Percentiles rank a stretch among this genome's conserved stretches.
Evolutionary conservation across 495 filamentous ascomycete species (phyloP).

Genomic region (Neurospora intermedia): DNA sequence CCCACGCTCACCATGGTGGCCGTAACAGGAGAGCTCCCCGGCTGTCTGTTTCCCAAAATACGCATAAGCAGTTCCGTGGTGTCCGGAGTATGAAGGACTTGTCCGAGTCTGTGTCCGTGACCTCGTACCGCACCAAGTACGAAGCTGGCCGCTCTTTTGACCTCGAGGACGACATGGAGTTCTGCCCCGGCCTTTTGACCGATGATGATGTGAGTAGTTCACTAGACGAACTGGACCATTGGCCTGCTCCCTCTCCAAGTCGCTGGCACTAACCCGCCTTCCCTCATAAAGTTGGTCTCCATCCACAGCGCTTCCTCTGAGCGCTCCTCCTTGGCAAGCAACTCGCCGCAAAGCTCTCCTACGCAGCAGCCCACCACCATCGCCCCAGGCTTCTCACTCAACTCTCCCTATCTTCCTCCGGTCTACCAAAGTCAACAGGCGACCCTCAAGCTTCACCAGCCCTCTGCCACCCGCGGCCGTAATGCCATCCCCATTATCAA

Average conservation of each 20-base stretch:
- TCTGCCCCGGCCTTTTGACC: constrained; percentile 87
- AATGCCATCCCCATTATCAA: constrained; percentile 99
- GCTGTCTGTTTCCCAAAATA: constrained; percentile 65
- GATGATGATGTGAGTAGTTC: constrained; percentile 81
- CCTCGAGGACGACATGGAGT: constrained; percentile 92
- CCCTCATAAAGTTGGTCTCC: constrained; percentile 56
- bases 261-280: constrained; percentile 11
- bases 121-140: constrained; percentile 71
- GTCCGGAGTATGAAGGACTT: constrained; percentile 82
- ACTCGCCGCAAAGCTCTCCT: constrained; percentile 87
- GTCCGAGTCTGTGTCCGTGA: constrained; percentile 62
- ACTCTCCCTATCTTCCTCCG: constrained; percentile 62
- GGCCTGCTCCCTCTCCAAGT: neutral
- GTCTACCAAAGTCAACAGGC: constrained; percentile 39
- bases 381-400: constrained; percentile 68
- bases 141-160: constrained; percentile 93
- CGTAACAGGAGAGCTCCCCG: constrained; percentile 82
- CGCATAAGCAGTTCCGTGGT: constrained; percentile 74
- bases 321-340: constrained; percentile 86
- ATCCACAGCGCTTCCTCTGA: constrained; percentile 86
- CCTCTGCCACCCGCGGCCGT: constrained; percentile 72
- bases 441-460: constrained; percentile 73
- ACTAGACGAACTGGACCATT: neutral
- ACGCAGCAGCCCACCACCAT: constrained; percentile 56
- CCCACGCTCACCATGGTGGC: constrained; percentile 70